A percentile compares a stretch with the other conserved stretches of the same genome.
These are phyloP conservation scores for Raphanus raphanistrum DNA, from an alignment of 345 rosid genomes.

Conservation along the genomic window DNA sequence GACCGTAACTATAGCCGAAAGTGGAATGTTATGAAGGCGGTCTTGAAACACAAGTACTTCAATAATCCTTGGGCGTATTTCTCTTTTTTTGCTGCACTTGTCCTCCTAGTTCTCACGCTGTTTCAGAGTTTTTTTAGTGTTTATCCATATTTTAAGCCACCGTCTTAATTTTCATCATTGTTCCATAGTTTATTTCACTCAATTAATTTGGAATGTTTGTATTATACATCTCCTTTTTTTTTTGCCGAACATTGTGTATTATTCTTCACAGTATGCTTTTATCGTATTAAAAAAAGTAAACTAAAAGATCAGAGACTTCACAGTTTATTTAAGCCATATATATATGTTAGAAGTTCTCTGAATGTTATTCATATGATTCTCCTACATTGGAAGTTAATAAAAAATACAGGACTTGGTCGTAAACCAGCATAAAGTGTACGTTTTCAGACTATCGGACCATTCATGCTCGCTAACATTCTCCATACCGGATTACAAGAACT, in stretches of 20 bases:
- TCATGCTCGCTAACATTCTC: background rate
- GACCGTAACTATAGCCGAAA: conserved; percentile 58
- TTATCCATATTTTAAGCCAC: conserved; percentile 64
- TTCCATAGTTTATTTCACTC: background rate
- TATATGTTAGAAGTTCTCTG: background rate
- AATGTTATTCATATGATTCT: background rate
- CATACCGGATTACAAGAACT: background rate
- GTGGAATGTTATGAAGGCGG: conserved; percentile 82
- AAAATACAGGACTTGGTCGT: background rate
- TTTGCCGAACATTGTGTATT: background rate
- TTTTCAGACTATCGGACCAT: background rate
- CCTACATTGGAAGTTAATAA: background rate
- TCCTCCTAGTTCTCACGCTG: conserved; percentile 64
- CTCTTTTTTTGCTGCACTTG: conserved; percentile 65
- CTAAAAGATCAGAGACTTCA: background rate
- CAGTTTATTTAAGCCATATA: background rate
- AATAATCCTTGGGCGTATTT: conserved; percentile 81
- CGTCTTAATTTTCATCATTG: conserved; percentile 31
- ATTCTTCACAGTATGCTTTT: background rate
- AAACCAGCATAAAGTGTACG: background rate
- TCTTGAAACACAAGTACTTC: conserved; percentile 73
- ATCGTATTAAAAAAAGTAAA: background rate
- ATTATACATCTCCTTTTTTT: background rate
- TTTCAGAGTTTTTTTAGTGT: conserved; percentile 68
- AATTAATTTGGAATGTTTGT: background rate